Conservation (phyloP, 768 basidiomycete species). For the Kwoniella sp. region DNA sequence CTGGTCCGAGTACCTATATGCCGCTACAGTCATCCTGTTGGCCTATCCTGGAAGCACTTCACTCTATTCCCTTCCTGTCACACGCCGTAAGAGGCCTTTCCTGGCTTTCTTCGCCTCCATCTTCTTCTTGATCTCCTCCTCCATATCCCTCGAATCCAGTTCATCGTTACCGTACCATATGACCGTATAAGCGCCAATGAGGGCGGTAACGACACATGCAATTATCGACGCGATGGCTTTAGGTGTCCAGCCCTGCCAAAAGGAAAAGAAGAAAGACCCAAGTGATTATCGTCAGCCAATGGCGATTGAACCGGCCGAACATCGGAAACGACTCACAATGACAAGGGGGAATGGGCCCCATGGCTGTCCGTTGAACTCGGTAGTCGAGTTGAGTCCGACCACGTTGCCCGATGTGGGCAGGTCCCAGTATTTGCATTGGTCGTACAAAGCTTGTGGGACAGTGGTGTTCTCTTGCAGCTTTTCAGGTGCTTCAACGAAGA, state of each 20-base stretch:
- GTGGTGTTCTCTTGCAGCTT: conserved; percentile 62
- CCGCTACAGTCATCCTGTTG: neutral
- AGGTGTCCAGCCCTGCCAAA: conserved; percentile 54
- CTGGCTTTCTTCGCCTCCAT: conserved; percentile 63
- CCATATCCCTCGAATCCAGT: conserved; percentile 78
- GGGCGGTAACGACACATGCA: conserved; percentile 78
- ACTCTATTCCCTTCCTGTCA: conserved; percentile 11
- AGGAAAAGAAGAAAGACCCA: neutral
- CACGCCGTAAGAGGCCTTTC: conserved; percentile 19
- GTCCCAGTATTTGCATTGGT: conserved; percentile 73
- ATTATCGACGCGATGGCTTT: conserved; percentile 55
- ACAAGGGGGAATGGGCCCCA: conserved; percentile 72
- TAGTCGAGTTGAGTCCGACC: conserved; percentile 71
- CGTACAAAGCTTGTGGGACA: conserved; percentile 65
- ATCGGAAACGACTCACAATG: conserved; percentile 59
- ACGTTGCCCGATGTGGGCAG: conserved; percentile 77
- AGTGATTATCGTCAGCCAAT: neutral
- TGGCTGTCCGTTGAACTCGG: conserved; percentile 67
- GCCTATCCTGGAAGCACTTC: too few relatives aligned
- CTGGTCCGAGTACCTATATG: neutral
- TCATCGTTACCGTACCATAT: conserved; percentile 83
- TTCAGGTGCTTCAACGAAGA: conserved; percentile 80
- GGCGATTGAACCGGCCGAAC: neutral
- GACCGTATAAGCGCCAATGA: conserved; percentile 78
- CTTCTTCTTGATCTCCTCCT: conserved; percentile 66